Percentiles rank a stretch among this genome's conserved stretches.
phyloP scores from a whole-genome alignment of 2,329 filamentous ascomycete genomes.

The Kalmusia sp. region DNA sequence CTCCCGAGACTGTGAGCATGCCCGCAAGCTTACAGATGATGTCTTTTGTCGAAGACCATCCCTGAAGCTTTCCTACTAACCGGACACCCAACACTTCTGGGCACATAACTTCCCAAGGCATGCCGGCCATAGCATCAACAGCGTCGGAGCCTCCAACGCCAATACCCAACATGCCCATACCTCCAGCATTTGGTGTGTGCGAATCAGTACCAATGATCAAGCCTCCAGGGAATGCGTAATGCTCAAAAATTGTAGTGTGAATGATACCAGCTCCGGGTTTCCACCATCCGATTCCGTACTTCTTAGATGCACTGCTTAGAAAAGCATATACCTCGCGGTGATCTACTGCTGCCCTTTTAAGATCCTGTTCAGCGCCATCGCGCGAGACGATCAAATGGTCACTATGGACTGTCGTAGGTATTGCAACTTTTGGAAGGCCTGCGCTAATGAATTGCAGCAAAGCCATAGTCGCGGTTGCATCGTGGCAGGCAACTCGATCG shows the following conservation, averaged over 20 bases:
- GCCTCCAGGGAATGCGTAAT: slow-evolving; percentile 48
- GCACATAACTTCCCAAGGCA: slow-evolving; percentile 45
- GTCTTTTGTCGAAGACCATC: slow-evolving; percentile 45
- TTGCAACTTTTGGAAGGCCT: slow-evolving; percentile 45
- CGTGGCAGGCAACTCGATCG: slow-evolving; percentile 52
- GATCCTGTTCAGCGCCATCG: slow-evolving; percentile 40
- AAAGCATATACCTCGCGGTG: slow-evolving; percentile 51
- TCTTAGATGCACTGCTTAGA: slow-evolving; percentile 45
- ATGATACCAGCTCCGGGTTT: slow-evolving; percentile 34
- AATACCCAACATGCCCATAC: slow-evolving; percentile 46
- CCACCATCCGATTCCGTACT: slow-evolving; percentile 48
- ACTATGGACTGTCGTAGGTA: slow-evolving; percentile 51
- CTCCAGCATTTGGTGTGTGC: slow-evolving; percentile 48
- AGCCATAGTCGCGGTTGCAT: slow-evolving; percentile 54
- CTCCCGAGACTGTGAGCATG: slow-evolving; percentile 42
- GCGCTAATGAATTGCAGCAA: slow-evolving; percentile 53
- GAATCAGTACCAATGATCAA: slow-evolving; percentile 49
- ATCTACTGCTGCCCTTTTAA: slow-evolving; percentile 33
- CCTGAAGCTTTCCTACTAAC: slow-evolving; percentile 36
- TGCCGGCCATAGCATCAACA: slow-evolving; percentile 37
- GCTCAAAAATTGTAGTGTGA: slow-evolving; percentile 51
- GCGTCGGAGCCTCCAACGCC: slow-evolving; percentile 40
- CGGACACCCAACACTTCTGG: slow-evolving; percentile 43
- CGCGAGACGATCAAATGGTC: slow-evolving; percentile 50
- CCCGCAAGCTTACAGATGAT: slow-evolving; percentile 49